Conservation (phyloP, 352 stramenopile species). For the Halophytophthora polymorphica region DNA sequence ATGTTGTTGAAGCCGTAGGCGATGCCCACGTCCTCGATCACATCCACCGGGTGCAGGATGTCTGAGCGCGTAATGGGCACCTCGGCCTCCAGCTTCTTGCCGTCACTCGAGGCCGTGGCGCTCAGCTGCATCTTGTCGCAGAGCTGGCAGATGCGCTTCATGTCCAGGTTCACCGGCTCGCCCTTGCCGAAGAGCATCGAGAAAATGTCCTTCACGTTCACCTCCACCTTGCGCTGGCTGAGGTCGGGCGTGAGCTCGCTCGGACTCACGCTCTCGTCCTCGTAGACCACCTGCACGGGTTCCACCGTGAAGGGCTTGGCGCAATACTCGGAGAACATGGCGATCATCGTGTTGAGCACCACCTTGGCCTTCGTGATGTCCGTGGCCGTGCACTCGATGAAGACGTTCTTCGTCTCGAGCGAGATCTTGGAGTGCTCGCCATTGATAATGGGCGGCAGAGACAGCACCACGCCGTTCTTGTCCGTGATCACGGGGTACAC, state of each 20-base stretch:
- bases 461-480: slow-evolving; percentile 94
- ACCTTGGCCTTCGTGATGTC: slow-evolving; percentile 99
- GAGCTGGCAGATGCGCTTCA: slow-evolving; percentile 88
- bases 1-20: slow-evolving; percentile 99
- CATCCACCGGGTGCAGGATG: slow-evolving; percentile 98
- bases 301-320: slow-evolving; percentile 95
- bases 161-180: slow-evolving; percentile 75
- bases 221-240: slow-evolving; percentile 84
- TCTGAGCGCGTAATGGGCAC: slow-evolving; percentile 97
- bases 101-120: slow-evolving; percentile 60
- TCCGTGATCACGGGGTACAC: slow-evolving; percentile 98
- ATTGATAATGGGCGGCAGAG: slow-evolving; percentile 99
- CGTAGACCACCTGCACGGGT: slow-evolving; percentile 96
- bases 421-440: slow-evolving; percentile 96
- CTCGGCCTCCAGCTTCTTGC: slow-evolving; percentile 86
- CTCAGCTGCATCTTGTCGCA: slow-evolving; percentile 99
- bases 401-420: slow-evolving; percentile 97
- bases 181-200: slow-evolving; percentile 86
- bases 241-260: slow-evolving; percentile 92
- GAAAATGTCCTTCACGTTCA: slow-evolving; percentile 84
- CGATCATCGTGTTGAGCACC: slow-evolving; percentile 98
- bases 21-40: slow-evolving; percentile 99
- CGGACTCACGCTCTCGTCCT: slow-evolving; percentile 68
- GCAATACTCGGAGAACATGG: slow-evolving; percentile 99
- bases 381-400: slow-evolving; percentile 99